phyloP scores from a whole-genome alignment of 2,329 filamentous ascomycete genomes.

The Penicillium sp. region DNA sequence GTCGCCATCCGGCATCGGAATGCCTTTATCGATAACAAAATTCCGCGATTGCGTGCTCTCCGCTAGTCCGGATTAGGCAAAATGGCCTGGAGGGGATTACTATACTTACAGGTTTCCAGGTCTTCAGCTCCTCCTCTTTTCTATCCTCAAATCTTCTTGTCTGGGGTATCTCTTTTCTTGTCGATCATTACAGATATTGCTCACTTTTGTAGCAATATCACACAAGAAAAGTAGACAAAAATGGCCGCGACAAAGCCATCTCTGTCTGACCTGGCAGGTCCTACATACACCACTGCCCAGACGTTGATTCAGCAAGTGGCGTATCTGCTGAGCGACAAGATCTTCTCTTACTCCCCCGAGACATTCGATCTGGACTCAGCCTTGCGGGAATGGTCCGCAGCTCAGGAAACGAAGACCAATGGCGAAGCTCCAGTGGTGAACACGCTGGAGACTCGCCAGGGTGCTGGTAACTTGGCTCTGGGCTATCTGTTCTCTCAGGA shows the following conservation, averaged over 20 bases:
- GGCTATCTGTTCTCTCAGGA: conserved; percentile 98
- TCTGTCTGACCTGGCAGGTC: conserved; percentile 64
- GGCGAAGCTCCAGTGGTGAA: conserved; percentile 73
- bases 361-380: conserved; percentile 86
- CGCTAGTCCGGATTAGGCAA: conserved; percentile 29
- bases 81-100: conserved; percentile 23
- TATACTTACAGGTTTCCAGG: conserved; percentile 18
- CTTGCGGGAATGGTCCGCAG: conserved; percentile 67
- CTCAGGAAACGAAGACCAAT: conserved; percentile 70
- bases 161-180: conserved; percentile 18
- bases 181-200: conserved; percentile 17
- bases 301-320: conserved; percentile 92
- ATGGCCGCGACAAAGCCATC: conserved; percentile 37
- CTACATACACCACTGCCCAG: conserved; percentile 89
- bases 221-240: conserved; percentile 20
- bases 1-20: neutral
- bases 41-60: conserved; percentile 29
- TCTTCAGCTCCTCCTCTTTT: conserved; percentile 16
- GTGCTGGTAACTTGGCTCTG: conserved; percentile 83
- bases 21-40: conserved; percentile 20
- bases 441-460: conserved; percentile 76
- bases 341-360: conserved; percentile 94
- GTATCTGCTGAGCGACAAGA: conserved; percentile 90
- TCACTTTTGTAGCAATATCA: conserved; percentile 17
- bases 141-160: conserved; percentile 16